phyloP scores from a whole-genome alignment of 2,329 filamentous ascomycete genomes.

The Dryadomyces quercivorus region DNA sequence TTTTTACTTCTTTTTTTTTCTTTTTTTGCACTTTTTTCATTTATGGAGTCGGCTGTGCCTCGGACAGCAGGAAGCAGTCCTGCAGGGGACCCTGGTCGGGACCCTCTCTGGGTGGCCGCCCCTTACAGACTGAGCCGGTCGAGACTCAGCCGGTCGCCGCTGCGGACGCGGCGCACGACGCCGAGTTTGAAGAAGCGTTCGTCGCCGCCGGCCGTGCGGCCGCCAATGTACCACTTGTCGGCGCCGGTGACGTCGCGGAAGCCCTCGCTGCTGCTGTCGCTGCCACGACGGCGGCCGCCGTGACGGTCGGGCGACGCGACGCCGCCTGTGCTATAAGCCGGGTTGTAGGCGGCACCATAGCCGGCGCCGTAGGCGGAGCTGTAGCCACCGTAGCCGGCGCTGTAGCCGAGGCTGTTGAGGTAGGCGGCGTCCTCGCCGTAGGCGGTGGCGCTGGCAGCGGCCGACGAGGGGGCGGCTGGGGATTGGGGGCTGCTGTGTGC shows the following conservation, averaged over 20 bases:
- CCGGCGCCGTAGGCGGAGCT: conserved; percentile 14
- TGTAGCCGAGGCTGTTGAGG: neutral
- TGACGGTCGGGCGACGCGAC: neutral
- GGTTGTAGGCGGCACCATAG: conserved; percentile 8
- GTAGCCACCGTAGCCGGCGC: conserved; percentile 8
- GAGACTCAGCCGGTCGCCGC: conserved; percentile 61
- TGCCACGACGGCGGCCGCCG: conserved; percentile 46
- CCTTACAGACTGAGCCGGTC: conserved; percentile 59
- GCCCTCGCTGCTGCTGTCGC: conserved; percentile 63
- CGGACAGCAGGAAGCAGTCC: too few relatives aligned
- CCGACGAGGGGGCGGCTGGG: neutral
- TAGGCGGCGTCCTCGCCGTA: neutral
- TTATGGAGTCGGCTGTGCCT: too few relatives aligned
- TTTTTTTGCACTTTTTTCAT: neutral
- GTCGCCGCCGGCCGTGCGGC: conserved; percentile 62
- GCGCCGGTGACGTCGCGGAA: conserved; percentile 60
- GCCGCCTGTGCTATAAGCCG: conserved; percentile 3
- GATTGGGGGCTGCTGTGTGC: neutral
- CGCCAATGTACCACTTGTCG: conserved; percentile 76
- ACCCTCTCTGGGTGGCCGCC: too few relatives aligned
- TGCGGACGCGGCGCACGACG: conserved; percentile 60
- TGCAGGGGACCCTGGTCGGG: too few relatives aligned
- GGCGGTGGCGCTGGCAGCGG: neutral
- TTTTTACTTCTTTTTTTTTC: neutral
- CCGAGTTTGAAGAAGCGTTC: conserved; percentile 73